phyloP scores from a whole-genome alignment of 2,329 filamentous ascomycete species.

The Aspergillus nomiae region DNA sequence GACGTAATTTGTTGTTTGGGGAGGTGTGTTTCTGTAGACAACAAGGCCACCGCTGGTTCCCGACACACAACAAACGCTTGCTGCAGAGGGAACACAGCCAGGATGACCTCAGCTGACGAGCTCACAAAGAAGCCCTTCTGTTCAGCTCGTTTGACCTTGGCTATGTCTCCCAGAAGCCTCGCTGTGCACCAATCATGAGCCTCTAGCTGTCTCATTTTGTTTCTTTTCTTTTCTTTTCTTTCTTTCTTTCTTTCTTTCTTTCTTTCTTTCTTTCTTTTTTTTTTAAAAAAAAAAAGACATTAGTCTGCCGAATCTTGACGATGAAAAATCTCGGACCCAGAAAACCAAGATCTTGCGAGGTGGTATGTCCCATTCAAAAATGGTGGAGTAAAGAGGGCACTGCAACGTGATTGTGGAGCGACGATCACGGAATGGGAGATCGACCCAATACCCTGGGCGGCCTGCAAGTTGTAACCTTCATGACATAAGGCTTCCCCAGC shows the following conservation, averaged over 20 bases:
- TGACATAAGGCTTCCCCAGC: neutral
- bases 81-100: neutral
- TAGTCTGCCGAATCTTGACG: neutral
- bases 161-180: neutral
- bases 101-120: conserved; percentile 1
- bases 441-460: conserved; percentile 11
- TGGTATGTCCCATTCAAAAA: conserved; percentile 18
- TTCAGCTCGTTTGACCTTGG: neutral
- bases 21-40: neutral
- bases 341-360: conserved; percentile 12
- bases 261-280: neutral
- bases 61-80: conserved; percentile 8
- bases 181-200: neutral
- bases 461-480: conserved; percentile 11
- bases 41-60: conserved; percentile 4
- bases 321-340: neutral
- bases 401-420: conserved; percentile 21
- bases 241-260: neutral
- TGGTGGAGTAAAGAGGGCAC: neutral
- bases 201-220: neutral
- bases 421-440: conserved; percentile 16
- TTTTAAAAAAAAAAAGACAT: neutral
- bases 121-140: neutral
- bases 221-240: neutral
- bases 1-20: conserved; percentile 4